These are phyloP conservation scores for Scedosporium aurantiacum DNA, from an alignment of 2,329 filamentous ascomycete genomes.

Conservation along the genomic window DNA sequence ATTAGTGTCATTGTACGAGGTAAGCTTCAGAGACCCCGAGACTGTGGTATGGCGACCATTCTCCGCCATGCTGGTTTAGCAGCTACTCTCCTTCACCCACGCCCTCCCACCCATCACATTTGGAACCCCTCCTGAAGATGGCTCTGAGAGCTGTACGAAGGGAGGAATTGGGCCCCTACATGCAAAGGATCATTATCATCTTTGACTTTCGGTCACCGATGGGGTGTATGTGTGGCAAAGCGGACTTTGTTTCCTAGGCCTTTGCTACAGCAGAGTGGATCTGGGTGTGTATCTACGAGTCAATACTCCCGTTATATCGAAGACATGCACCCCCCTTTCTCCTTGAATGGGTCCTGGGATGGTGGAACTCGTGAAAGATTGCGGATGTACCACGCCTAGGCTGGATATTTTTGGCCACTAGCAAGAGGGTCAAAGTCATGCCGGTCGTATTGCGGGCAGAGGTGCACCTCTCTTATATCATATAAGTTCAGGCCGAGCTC, in stretches of 20 bases:
- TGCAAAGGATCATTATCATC: neutral
- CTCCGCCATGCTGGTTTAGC: neutral
- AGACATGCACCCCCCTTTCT: neutral
- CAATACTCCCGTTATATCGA: neutral
- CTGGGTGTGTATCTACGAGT: neutral
- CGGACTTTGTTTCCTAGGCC: neutral
- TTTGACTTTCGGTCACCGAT: constrained; percentile 1
- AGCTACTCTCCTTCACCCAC: neutral
- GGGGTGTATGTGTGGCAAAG: neutral
- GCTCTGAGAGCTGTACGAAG: neutral
- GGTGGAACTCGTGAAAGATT: neutral
- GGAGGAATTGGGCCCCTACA: neutral
- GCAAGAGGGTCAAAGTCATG: constrained; percentile 1
- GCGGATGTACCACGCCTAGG: neutral
- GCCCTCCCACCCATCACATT: neutral
- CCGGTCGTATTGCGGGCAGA: neutral
- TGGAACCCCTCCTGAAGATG: neutral
- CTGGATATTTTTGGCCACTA: constrained; percentile 2
- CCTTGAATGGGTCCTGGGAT: neutral
- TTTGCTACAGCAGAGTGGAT: neutral
- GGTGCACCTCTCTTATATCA: neutral
- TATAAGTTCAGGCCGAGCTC: constrained; percentile 5
- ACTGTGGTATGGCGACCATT: neutral
- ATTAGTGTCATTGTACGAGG: neutral
- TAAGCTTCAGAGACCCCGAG: neutral